These are phyloP conservation scores for Annulohypoxylon nitens DNA, from an alignment of 495 filamentous ascomycete species.

Conservation along the genomic window DNA sequence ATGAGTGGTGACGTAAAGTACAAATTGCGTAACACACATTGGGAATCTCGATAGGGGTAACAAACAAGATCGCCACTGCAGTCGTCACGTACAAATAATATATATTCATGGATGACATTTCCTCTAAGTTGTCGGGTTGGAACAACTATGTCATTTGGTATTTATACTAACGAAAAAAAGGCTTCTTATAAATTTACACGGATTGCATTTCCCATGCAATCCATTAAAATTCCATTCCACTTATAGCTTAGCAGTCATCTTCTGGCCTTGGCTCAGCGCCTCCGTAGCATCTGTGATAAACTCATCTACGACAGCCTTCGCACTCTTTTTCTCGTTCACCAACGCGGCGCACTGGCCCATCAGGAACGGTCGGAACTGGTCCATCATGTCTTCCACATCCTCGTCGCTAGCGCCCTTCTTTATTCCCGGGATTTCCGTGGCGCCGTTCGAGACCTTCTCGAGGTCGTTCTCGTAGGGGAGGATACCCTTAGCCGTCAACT, in stretches of 20 bases:
- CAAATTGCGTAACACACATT: slow-evolving; percentile 11
- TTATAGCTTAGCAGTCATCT: slow-evolving; percentile 77
- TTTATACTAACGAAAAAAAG: slow-evolving; percentile 9
- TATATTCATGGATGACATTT: too few species aligned
- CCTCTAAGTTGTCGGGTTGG: background rate
- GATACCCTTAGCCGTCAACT: slow-evolving; percentile 86
- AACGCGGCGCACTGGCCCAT: slow-evolving; percentile 98
- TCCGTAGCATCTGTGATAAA: slow-evolving; percentile 85
- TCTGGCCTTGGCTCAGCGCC: slow-evolving; percentile 73
- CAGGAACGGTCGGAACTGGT: slow-evolving; percentile 89
- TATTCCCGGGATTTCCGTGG: slow-evolving; percentile 73
- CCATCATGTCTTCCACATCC: slow-evolving; percentile 78
- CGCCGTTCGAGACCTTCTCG: slow-evolving; percentile 75
- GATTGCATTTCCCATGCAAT: background rate
- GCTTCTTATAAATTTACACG: slow-evolving; percentile 24
- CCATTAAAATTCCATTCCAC: background rate
- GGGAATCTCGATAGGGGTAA: background rate
- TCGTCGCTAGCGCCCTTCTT: slow-evolving; percentile 76
- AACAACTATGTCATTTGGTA: slow-evolving; percentile 8
- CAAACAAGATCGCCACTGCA: slow-evolving; percentile 2
- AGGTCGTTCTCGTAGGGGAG: slow-evolving; percentile 96
- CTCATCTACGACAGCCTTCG: slow-evolving; percentile 95
- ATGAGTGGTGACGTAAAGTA: slow-evolving; percentile 45
- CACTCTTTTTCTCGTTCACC: slow-evolving; percentile 90
- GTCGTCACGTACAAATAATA: too few species aligned